Conservation (phyloP, 2,329 filamentous ascomycete genomes). For the Trichoderma cornu-damae region DNA sequence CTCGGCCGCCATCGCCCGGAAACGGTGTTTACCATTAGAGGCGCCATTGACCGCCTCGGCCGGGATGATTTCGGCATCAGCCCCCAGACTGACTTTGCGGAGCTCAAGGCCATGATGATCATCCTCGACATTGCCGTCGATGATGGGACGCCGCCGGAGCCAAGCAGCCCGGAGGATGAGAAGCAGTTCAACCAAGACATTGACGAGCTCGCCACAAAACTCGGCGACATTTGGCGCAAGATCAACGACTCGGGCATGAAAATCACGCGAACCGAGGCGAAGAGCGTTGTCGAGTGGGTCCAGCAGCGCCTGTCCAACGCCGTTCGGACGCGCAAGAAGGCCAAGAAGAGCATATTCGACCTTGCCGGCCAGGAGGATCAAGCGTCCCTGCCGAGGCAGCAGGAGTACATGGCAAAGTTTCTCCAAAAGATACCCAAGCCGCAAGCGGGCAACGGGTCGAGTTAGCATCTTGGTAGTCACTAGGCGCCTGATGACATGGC, state of each 20-base stretch:
- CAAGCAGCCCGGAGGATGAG: slow-evolving; percentile 31
- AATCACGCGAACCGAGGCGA: slow-evolving; percentile 68
- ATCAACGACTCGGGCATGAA: slow-evolving; percentile 73
- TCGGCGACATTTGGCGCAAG: slow-evolving; percentile 54
- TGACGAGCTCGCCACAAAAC: slow-evolving; percentile 57
- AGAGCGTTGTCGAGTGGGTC: slow-evolving; percentile 69
- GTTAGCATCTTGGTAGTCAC: background rate
- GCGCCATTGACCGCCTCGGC: slow-evolving; percentile 43
- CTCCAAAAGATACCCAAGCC: slow-evolving; percentile 29
- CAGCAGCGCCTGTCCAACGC: slow-evolving; percentile 65
- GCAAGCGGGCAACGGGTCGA: background rate
- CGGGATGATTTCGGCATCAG: slow-evolving; percentile 48
- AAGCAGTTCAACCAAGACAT: slow-evolving; percentile 63
- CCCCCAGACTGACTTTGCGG: slow-evolving; percentile 59
- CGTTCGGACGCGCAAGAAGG: slow-evolving; percentile 59
- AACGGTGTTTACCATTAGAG: slow-evolving; percentile 38
- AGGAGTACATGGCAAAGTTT: slow-evolving; percentile 48
- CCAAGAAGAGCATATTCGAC: slow-evolving; percentile 50
- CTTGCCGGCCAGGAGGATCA: slow-evolving; percentile 34
- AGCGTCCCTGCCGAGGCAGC: slow-evolving; percentile 39
- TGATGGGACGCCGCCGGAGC: slow-evolving; percentile 41
- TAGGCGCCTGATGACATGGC: no score
- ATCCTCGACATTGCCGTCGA: slow-evolving; percentile 74
- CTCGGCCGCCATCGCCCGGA: slow-evolving; percentile 41
- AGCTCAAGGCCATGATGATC: slow-evolving; percentile 59